Base-by-base conservation (phyloP, 768 basidiomycete species). In the Rhodotorula taiwanensis region DNA sequence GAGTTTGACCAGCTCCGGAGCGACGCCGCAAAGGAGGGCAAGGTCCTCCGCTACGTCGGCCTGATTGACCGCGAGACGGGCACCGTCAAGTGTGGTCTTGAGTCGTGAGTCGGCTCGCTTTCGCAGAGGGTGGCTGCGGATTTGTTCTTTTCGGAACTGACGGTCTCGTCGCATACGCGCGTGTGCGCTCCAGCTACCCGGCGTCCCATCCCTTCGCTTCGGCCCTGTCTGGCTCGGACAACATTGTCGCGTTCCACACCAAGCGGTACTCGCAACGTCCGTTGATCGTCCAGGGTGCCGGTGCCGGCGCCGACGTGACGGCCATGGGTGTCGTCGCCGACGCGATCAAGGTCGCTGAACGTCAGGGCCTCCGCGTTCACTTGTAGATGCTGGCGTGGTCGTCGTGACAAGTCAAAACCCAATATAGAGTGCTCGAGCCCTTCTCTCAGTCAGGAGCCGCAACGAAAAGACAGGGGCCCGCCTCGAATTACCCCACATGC, bases 281-380 rank as follows among this genome's bases (percentile, higher is more conserved):
- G 27, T 79, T 99, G 59, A 89, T 98, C 64, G 81, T 99, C 39
- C 94, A 97, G 73, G 95, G 95, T 53, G 86, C 93, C 1, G 95
- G 95, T 5, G 95, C 95, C 0, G 95, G 95, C n/a, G 91, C 91
- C 1, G 91, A 87, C 30, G 94, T 98, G 20, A 99, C 95, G 36
- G 95, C 95, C 0, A 98, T 98, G 90, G 95, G 95, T 13, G 92
- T 97, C 21, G 80, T 94, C 69, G 85, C 87, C 51, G 94, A 98
- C 74, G 76, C 93, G 56, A 76, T 97, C 74, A 78, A 77, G 68
- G 71, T 79, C 14, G 72, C 75, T 64, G 77, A 77, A 64, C 62
- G 77, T 5, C 27, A 63, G 47, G 66, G 71, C 34, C 55, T 55
- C n/a, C 52, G 70, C 31, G 60, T 63, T 7, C 59, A 58, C 48